Conservation (phyloP, 1,139 yeast species). For the Kluyveromyces marxianus region DNA sequence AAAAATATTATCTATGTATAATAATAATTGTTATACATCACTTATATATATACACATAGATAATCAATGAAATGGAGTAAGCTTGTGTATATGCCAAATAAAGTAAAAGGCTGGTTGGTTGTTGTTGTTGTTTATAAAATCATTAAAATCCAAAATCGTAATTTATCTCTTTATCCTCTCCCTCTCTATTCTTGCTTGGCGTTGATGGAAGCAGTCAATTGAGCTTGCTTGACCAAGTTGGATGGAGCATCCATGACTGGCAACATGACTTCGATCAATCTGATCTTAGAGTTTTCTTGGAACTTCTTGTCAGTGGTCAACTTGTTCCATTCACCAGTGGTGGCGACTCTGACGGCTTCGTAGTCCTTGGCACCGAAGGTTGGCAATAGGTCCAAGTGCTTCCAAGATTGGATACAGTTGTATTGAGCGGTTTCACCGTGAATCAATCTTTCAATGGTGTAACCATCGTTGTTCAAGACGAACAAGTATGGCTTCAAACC, state of each 20-base stretch:
- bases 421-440: constrained; percentile 73
- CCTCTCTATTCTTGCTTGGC: constrained; percentile 24
- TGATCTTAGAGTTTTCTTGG: constrained; percentile 44
- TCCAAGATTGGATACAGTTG: constrained; percentile 80
- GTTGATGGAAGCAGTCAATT: constrained; percentile 66
- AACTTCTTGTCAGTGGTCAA: constrained; percentile 50
- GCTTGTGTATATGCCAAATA: too few relatives aligned
- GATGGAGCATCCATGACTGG: constrained; percentile 78
- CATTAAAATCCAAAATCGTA: too few relatives aligned
- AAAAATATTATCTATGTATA: too few relatives aligned
- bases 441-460: constrained; percentile 82
- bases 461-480: constrained; percentile 78
- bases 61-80: too few relatives aligned
- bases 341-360: constrained; percentile 45
- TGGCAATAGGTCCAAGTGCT: constrained; percentile 59
- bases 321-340: constrained; percentile 59
- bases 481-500: constrained; percentile 72
- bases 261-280: constrained; percentile 73
- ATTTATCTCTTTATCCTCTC: too few relatives aligned
- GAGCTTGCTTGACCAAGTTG: constrained; percentile 66
- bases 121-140: too few relatives aligned
- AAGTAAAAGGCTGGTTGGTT: too few relatives aligned
- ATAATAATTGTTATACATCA: too few relatives aligned
- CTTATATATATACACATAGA: too few relatives aligned
- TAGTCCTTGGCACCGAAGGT: constrained; percentile 60